A percentile compares a stretch with the other conserved stretches of the same genome.
phyloP scores from a whole-genome alignment of 148 eudicot genomes.

The Camellia sinensis region DNA sequence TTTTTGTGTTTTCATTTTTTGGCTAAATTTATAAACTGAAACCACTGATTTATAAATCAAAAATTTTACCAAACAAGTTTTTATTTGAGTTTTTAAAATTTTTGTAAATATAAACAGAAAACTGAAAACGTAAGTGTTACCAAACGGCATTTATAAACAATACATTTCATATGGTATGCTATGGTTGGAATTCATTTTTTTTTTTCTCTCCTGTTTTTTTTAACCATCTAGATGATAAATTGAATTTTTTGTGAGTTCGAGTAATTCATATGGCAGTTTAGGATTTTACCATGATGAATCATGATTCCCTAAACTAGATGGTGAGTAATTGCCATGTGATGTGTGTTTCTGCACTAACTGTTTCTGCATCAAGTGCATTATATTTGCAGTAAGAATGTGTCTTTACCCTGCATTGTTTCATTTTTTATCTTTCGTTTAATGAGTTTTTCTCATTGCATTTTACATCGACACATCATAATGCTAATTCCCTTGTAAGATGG shows the following conservation, averaged over 20 bases:
- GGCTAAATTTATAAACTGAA: too few species aligned
- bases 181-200: background rate
- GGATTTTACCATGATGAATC: background rate
- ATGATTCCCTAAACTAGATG: background rate
- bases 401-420: too few species aligned
- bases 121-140: too few species aligned
- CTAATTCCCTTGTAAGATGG: constrained; percentile 39
- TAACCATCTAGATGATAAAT: background rate
- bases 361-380: constrained; percentile 7
- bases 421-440: background rate
- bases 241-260: constrained; percentile 5
- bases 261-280: background rate
- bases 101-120: too few species aligned
- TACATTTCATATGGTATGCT: background rate
- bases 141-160: too few species aligned
- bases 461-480: background rate
- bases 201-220: background rate
- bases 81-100: too few species aligned
- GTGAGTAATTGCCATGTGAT: background rate
- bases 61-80: too few species aligned
- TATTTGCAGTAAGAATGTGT: background rate
- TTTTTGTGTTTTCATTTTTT: too few species aligned
- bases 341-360: background rate
- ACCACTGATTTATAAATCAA: too few species aligned
- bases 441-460: background rate